Base-by-base conservation (phyloP, 148 eudicot genomes). In the Selenicereus undatus region DNA sequence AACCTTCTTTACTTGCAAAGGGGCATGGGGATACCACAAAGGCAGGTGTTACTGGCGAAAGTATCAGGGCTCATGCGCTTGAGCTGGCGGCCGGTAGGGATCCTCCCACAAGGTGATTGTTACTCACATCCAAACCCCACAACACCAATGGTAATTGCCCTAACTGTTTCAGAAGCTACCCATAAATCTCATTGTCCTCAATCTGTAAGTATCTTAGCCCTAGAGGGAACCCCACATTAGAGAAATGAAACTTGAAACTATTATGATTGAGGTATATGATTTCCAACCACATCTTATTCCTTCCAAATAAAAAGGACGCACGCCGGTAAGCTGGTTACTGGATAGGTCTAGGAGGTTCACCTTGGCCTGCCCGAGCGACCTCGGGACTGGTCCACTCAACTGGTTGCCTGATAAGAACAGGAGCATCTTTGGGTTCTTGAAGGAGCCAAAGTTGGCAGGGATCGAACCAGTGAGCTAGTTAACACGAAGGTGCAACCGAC, bases 1-100 rank as follows among this genome's bases (percentile, higher is more conserved):
- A 48, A 5, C 8, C 11, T 8, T 50, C 54, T 50, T 50, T 0
- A 50, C 56, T 74, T 74, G 77, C 77, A 74, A 5, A 62, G 77
- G 0, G 86, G 76, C 64, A 90, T 78, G 5, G 92, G 92, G 56
- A 82, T 66, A 3, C 90, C 89, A 80, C 92, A 90, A 71, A 90
- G 77, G 83, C 90, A 90, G 51, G 74, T 36, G 75, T 86, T 90
- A 71, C 85, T 88, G 52, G 82, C 73, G 79, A 86, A 88, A 1
- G 11, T 4, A 8, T 74, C 62, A 35, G 76, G 77, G 9, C 84
- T 58, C 0, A 82, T 30, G 27, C 27, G 27, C 29, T 84, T 84
- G 26, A 86, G 82, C 7, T 73, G 54, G 60, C 84, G 87, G 1
- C 90, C 91, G 0, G 71, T 52, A 6, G 91, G 90, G 65, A 90